Conservation (phyloP, 2,329 filamentous ascomycete genomes). For the Aureobasidium leucospermi region DNA sequence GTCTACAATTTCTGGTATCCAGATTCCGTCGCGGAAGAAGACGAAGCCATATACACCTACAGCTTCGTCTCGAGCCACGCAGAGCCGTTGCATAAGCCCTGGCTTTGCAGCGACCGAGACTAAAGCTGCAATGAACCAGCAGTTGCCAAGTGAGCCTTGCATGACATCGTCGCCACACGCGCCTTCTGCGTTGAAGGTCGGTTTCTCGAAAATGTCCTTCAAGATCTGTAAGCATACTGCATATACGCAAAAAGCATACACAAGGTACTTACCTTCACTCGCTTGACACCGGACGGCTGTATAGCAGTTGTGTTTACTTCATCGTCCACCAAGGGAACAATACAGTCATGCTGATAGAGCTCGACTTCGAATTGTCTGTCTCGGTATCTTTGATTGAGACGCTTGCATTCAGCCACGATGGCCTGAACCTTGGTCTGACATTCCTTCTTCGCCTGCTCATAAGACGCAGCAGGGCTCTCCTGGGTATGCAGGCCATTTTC, state of each 20-base stretch:
- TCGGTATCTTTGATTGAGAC: slow-evolving; percentile 77
- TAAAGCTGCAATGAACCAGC: slow-evolving; percentile 77
- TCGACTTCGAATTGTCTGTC: slow-evolving; percentile 86
- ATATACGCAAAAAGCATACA: slow-evolving; percentile 46
- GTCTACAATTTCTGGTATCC: slow-evolving; percentile 86
- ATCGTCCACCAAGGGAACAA: not conserved
- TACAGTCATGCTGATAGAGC: slow-evolving; percentile 18
- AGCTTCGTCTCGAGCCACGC: slow-evolving; percentile 63
- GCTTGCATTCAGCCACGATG: slow-evolving; percentile 57
- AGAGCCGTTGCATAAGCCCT: slow-evolving; percentile 64
- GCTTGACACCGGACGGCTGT: slow-evolving; percentile 64
- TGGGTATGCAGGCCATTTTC: not conserved
- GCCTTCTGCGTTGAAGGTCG: slow-evolving; percentile 62
- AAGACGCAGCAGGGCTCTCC: slow-evolving; percentile 39
- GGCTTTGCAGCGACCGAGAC: slow-evolving; percentile 69
- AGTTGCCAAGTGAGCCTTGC: slow-evolving; percentile 72
- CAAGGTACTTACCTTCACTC: slow-evolving; percentile 46
- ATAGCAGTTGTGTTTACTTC: slow-evolving; percentile 22
- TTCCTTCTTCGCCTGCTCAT: slow-evolving; percentile 61
- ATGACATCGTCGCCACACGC: slow-evolving; percentile 70
- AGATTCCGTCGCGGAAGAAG: slow-evolving; percentile 78
- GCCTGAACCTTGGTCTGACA: slow-evolving; percentile 56
- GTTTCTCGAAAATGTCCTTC: slow-evolving; percentile 41
- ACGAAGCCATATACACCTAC: slow-evolving; percentile 82
- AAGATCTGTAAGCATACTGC: slow-evolving; percentile 40